Conservation (phyloP, 129 eudicot species). For the Centaurea solstitialis region DNA sequence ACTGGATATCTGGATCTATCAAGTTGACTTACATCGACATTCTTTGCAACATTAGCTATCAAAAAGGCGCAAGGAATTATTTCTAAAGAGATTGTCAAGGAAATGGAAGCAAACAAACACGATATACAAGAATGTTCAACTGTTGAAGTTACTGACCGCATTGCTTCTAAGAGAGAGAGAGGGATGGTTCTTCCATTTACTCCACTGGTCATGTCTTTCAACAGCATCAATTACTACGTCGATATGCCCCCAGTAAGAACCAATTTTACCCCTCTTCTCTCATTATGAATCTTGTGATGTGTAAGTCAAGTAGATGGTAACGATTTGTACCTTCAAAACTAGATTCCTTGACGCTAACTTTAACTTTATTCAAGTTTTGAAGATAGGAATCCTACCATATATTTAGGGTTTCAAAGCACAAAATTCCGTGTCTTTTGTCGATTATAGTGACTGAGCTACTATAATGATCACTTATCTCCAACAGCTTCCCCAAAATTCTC, state of each 20-base stretch:
- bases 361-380: no score
- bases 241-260: constrained; percentile 69
- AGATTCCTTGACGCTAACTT: no score
- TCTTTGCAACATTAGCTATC: constrained; percentile 47
- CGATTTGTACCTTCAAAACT: no score
- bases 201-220: constrained; percentile 64
- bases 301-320: no score
- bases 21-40: background rate
- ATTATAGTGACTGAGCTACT: no score
- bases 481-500: no score
- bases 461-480: background rate
- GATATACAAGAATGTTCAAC: constrained; percentile 29
- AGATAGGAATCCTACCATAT: no score
- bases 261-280: background rate
- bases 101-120: constrained; percentile 33
- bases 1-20: background rate
- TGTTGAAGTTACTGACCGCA: constrained; percentile 46
- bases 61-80: constrained; percentile 77
- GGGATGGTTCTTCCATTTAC: constrained; percentile 88
- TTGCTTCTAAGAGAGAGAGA: constrained; percentile 70
- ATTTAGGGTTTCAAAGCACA: no score
- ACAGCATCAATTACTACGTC: constrained; percentile 54
- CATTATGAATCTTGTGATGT: background rate
- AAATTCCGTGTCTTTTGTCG: no score
- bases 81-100: constrained; percentile 67